phyloP scores from a whole-genome alignment of 1,139 yeast species.

The Taiozyma sp. region DNA sequence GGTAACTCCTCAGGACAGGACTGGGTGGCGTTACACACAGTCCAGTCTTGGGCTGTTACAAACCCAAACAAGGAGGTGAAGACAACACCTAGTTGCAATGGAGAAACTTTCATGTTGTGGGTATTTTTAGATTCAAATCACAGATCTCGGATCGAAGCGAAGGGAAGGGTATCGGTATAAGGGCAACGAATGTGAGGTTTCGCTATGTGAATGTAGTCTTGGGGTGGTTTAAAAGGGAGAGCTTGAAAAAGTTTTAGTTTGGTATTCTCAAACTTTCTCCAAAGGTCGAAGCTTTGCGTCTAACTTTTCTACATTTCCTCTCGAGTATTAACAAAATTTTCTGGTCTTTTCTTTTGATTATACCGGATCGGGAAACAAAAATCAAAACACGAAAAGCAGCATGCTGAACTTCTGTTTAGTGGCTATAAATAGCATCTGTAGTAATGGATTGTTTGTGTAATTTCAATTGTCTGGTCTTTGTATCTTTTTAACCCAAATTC shows the following conservation, averaged over 20 bases:
- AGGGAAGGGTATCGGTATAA: background rate
- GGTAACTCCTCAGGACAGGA: conserved; percentile 67
- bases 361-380: background rate
- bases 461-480: background rate
- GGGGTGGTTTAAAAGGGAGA: too few relatives aligned
- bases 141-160: background rate
- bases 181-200: background rate
- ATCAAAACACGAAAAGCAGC: background rate
- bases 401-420: too few relatives aligned
- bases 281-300: background rate
- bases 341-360: background rate
- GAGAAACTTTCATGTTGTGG: conserved; percentile 1
- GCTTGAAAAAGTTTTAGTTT: background rate
- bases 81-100: background rate
- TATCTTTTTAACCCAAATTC: background rate
- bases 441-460: too few relatives aligned
- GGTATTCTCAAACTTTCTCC: background rate
- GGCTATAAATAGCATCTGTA: too few relatives aligned
- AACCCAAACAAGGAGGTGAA: background rate
- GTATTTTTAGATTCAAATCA: background rate
- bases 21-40: conserved; percentile 24
- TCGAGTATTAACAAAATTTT: background rate
- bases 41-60: conserved; percentile 9
- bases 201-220: background rate
- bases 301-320: background rate